Evolutionary conservation across 257 asterid species (phyloP).

Genomic region (Rubia yunnanensis): DNA sequence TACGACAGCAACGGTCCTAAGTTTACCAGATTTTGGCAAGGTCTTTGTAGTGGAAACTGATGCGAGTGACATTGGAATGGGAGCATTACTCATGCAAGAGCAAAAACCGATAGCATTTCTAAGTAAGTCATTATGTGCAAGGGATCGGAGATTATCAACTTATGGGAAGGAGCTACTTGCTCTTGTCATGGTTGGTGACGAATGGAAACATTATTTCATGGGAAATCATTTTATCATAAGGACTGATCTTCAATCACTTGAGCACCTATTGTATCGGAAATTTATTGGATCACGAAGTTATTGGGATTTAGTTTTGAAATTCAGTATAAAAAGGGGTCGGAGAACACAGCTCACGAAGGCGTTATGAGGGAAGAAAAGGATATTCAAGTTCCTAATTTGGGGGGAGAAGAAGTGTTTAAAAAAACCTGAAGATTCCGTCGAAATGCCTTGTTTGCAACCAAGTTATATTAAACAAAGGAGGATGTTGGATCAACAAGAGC

Average conservation of each 20-base stretch:
- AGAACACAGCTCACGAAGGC: no score
- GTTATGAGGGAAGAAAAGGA: no score
- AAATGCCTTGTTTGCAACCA: no score
- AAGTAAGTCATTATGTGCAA: background rate
- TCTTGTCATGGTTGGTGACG: background rate
- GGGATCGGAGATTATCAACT: background rate
- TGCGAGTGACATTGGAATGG: background rate
- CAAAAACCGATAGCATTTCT: background rate
- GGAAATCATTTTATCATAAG: background rate
- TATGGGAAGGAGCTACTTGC: background rate
- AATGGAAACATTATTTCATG: background rate
- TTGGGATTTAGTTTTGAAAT: background rate
- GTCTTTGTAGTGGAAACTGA: background rate
- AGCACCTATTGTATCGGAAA: background rate
- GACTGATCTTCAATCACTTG: background rate
- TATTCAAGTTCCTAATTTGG: no score
- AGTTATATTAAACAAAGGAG: no score
- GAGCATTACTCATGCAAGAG: background rate
- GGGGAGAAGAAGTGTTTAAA: no score
- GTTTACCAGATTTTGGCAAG: background rate
- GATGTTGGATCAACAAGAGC: no score
- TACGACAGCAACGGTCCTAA: background rate
- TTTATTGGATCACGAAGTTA: background rate
- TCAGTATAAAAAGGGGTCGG: background rate
- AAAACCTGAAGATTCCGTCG: no score